Evolutionary conservation across 495 filamentous ascomycete genomes (phyloP).

Genomic region (Aspergillus sclerotioniger): DNA sequence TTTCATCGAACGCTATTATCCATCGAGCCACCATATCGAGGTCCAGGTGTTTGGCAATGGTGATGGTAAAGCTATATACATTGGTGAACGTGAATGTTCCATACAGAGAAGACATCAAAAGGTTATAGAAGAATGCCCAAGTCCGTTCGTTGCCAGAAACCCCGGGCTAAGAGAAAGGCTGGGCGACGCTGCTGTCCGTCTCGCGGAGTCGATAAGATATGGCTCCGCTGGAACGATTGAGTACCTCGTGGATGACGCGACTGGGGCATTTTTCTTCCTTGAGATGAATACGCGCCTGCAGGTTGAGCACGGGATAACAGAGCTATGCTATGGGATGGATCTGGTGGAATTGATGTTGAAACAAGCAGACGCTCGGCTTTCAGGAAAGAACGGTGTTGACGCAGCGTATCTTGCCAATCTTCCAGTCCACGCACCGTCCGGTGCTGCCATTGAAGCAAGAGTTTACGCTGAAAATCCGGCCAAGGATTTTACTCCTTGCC

Average conservation of each 20-base stretch:
- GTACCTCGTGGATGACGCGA: constrained; percentile 60
- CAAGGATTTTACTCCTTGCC: constrained; percentile 54
- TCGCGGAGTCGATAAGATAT: constrained; percentile 55
- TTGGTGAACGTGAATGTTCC: constrained; percentile 48
- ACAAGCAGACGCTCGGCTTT: constrained; percentile 49
- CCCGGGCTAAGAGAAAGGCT: constrained; percentile 47
- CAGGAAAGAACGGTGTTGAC: constrained; percentile 40
- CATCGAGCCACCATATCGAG: constrained; percentile 44
- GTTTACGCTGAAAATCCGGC: constrained; percentile 62
- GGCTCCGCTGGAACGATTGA: constrained; percentile 61
- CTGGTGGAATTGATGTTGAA: constrained; percentile 55
- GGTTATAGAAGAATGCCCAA: constrained; percentile 55
- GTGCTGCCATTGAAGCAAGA: constrained; percentile 57
- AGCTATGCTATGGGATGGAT: constrained; percentile 58
- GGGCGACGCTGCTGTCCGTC: constrained; percentile 47
- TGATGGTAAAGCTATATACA: constrained; percentile 36
- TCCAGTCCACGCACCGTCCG: constrained; percentile 34
- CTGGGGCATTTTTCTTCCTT: constrained; percentile 60
- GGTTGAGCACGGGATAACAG: constrained; percentile 66
- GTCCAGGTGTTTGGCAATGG: constrained; percentile 49
- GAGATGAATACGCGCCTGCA: constrained; percentile 70
- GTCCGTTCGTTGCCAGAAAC: constrained; percentile 47
- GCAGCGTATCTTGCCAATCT: constrained; percentile 29
- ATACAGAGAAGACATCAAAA: constrained; percentile 54
- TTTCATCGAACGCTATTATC: constrained; percentile 47